phyloP scores from a whole-genome alignment of 2,329 filamentous ascomycete genomes.

The Harringtonia lauricola region DNA sequence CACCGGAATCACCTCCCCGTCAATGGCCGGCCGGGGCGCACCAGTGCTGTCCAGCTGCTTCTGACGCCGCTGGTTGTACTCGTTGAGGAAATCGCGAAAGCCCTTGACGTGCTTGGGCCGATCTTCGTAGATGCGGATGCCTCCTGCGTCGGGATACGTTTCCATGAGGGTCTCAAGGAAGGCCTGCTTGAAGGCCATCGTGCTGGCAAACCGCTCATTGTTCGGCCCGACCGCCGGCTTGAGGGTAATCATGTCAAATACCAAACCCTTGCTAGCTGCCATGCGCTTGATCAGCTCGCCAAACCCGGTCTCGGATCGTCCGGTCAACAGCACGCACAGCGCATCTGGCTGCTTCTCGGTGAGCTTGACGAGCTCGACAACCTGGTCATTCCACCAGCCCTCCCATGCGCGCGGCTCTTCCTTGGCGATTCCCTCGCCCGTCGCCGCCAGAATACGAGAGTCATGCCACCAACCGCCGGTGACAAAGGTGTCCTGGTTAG shows the following conservation, averaged over 20 bases:
- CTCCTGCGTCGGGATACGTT: slow-evolving; percentile 74
- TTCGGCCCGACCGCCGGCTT: slow-evolving; percentile 77
- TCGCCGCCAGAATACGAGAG: slow-evolving; percentile 70
- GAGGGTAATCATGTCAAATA: slow-evolving; percentile 80
- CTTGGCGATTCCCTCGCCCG: slow-evolving; percentile 67
- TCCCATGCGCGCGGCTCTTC: slow-evolving; percentile 81
- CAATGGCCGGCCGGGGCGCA: slow-evolving; percentile 47
- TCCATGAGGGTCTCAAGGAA: slow-evolving; percentile 73
- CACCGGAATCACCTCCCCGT: slow-evolving; percentile 77
- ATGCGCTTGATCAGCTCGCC: slow-evolving; percentile 73
- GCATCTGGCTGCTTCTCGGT: slow-evolving; percentile 78
- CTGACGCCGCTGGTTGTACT: slow-evolving; percentile 50
- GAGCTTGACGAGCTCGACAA: slow-evolving; percentile 68
- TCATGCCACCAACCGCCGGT: slow-evolving; percentile 98
- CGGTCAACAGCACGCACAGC: slow-evolving; percentile 77
- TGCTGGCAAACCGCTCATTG: slow-evolving; percentile 67
- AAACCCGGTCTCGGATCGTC: slow-evolving; percentile 69
- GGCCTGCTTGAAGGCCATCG: slow-evolving; percentile 85
- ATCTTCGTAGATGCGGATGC: slow-evolving; percentile 68
- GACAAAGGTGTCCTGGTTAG: slow-evolving; percentile 63
- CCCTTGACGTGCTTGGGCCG: slow-evolving; percentile 58
- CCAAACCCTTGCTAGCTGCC: slow-evolving; percentile 61
- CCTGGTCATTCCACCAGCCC: slow-evolving; percentile 94
- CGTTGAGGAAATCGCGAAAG: slow-evolving; percentile 75
- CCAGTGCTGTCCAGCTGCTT: background rate